phyloP scores from a whole-genome alignment of 129 eudicot genomes.

The Lactuca sativa region DNA sequence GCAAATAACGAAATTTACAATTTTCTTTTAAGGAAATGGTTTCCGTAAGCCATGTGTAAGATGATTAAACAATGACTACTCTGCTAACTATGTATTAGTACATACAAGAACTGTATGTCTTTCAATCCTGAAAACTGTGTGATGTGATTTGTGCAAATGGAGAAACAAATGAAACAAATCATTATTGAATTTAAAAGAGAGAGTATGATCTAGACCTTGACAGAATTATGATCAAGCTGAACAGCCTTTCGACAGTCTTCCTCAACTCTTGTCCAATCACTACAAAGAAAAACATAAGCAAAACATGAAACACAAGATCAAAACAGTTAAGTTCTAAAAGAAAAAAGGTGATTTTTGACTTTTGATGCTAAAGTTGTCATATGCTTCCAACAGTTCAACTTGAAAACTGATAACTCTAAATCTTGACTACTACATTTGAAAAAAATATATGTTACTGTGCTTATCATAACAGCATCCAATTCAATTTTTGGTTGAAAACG shows the following conservation, averaged over 20 bases:
- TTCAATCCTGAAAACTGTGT: not conserved
- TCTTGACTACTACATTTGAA: not conserved
- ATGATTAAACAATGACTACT: too few species aligned
- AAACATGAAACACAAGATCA: not conserved
- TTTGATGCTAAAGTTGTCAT: not conserved
- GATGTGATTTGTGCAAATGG: not conserved
- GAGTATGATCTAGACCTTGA: constrained; percentile 53
- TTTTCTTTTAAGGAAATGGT: too few species aligned
- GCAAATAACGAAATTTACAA: too few species aligned
- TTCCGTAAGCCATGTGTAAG: too few species aligned
- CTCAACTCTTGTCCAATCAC: constrained; percentile 86
- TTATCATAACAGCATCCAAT: not conserved
- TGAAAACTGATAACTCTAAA: not conserved
- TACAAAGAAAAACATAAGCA: constrained; percentile 26
- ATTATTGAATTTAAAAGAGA: not conserved
- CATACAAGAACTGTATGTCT: not conserved
- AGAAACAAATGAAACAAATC: too few species aligned
- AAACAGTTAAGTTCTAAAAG: not conserved
- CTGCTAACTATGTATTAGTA: too few species aligned
- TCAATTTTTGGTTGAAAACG: not conserved
- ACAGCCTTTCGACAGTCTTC: constrained; percentile 80
- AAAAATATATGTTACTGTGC: not conserved
- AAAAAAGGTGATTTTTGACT: constrained; percentile 6
- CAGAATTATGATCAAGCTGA: constrained; percentile 76
- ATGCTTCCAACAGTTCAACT: constrained; percentile 8